Base-by-base conservation (phyloP, 2,329 filamentous ascomycete genomes). In the Aspergillus terreus region DNA sequence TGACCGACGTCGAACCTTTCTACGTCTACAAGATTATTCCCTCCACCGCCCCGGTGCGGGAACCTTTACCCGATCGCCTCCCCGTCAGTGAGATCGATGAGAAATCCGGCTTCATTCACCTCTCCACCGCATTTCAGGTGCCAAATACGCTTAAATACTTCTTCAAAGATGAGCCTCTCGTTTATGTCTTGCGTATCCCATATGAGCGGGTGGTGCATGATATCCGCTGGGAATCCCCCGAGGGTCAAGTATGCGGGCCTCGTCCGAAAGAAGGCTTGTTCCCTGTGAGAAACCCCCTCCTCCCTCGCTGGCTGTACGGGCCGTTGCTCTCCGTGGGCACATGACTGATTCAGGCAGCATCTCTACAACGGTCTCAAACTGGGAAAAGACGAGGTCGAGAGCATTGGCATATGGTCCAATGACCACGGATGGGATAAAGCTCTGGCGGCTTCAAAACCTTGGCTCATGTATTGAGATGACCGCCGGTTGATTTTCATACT, bases 21-120 rank as follows among this genome's bases (percentile, higher is more conserved):
- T 73, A 66, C 49, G 50, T 72, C 40, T 73, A 73, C 58, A 73
- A 73, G 52, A 63, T 73, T 42, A 51, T 71, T 7, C 65, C 71
- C 15, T 71, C 70, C 9, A 62, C 66, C 3, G 46, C 62, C 7
- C 67, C 66, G 3, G 62, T 72, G 21, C 64, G 63, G 14, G 67
- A 72, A 49, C 63, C 69, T 30, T 55, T 71, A 38, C 69, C 69
- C 27, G 68, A 71, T 10, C 57, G 58, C 30, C 62, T 73, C 21
- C 62, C 68, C 2, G 63, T 72, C 47, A 72, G 70, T 50, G 61
- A 71, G 32, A 51, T 73, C 30, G 71, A 73, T 50, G 50, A 64
- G 44, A 53, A 58, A 19, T 69, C 66, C 6, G 67, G 65, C 38
- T 73, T 72, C 44, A 64, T 73, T 46, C 71, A 73, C 51, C 65